Base-by-base conservation (phyloP, 805 yeast species). In the Metschnikowia borealis region DNA sequence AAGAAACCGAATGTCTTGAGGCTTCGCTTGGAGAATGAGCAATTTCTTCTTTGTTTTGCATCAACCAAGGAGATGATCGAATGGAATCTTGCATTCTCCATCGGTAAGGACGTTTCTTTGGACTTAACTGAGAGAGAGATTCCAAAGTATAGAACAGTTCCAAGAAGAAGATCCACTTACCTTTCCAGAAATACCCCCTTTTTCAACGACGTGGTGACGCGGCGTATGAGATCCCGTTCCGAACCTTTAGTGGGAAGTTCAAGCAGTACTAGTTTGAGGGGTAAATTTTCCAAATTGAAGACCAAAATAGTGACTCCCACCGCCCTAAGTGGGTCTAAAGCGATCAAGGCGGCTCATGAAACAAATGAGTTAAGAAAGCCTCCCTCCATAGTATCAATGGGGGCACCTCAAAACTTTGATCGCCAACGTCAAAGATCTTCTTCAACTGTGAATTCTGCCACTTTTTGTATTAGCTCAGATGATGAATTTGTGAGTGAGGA, bases 111-210 rank as follows among this genome's bases (percentile, higher is more conserved):
- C 57, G 80, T 91, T 32, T 75, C 96, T 2, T 72, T 90, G 46
- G 97, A 94, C 54, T 62, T 92, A 20, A 82, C 78, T 33, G 77
- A 80, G 42, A 77, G 98, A 44, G 84, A 81, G 45, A 67, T 82
- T 62, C 97, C 96, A 11, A 78, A 75, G 39, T 89, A 84, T 62
- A 77, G 94, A 61, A 84, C 92, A 0, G 89, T 88, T 14, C 96
- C 96, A 5, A 71, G 92, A 54, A 75, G 94, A 54, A 74, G 91
- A 56, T 72, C 89, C 43, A 71, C 78, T 38, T 64, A 70, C 34
- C 59, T 48, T 11, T 44, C 48, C 29, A 43, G 58, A 38, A 46
- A 40, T 21, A 39, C 52, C 2, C 41, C 50, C 7, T 46, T 44
- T 14, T 47, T 20, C 33, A 46, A 44, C 14, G 54, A 54, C 7